These are phyloP conservation scores for Ophiocordyceps unilateralis DNA, from an alignment of 2,329 filamentous ascomycete species.

Conservation along the genomic window DNA sequence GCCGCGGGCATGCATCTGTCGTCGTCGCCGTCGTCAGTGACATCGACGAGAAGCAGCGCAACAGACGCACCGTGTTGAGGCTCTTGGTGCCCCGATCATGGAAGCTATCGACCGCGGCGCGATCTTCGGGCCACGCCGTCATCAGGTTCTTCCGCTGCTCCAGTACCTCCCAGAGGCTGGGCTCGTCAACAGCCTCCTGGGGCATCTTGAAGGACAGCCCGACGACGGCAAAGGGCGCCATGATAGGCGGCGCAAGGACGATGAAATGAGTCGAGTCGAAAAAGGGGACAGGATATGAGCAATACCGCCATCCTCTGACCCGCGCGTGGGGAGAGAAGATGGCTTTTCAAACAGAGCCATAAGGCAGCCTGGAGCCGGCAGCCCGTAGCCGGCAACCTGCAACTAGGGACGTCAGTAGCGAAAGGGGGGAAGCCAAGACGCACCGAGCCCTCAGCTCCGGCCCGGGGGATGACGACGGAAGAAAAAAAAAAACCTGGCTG, in stretches of 20 bases:
- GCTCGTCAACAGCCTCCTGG: constrained; percentile 13
- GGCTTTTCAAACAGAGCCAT: neutral
- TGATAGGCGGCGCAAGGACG: neutral
- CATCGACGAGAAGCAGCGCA: neutral
- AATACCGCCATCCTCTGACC: neutral
- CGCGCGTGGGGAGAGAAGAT: neutral
- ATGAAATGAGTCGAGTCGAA: neutral
- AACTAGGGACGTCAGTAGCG: neutral
- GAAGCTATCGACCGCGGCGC: constrained; percentile 12
- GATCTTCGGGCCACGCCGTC: constrained; percentile 15
- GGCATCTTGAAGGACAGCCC: constrained; percentile 21
- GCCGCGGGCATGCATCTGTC: neutral
- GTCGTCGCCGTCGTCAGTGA: neutral
- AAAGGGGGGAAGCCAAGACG: neutral
- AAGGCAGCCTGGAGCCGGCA: neutral
- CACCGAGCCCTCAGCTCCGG: neutral
- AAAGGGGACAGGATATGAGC: neutral
- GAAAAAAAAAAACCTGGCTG: too few species aligned
- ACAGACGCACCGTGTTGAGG: neutral
- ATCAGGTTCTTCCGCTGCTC: constrained; percentile 12
- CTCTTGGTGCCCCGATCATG: neutral
- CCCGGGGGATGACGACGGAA: neutral
- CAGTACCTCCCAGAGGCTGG: constrained; percentile 17
- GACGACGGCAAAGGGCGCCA: constrained; percentile 13
- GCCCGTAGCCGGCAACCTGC: neutral